Conservation (phyloP, 768 basidiomycete species). For the Calocybe gangraenosa region DNA sequence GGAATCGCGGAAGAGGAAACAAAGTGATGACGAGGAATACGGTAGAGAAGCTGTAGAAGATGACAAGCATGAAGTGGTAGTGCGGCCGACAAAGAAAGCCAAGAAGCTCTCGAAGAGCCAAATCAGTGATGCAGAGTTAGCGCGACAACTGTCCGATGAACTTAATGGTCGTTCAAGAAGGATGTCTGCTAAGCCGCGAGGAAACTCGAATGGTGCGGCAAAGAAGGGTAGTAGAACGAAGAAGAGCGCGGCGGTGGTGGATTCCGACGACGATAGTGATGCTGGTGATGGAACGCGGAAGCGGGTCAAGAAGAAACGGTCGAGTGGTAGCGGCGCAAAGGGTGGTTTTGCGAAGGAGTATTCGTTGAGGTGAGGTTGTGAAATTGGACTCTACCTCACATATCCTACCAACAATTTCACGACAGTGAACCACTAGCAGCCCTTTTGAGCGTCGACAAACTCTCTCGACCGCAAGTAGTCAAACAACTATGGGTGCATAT, state of each 20-base stretch:
- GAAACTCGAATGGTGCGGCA: conserved; percentile 31
- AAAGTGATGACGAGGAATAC: conserved; percentile 28
- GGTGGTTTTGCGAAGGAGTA: conserved; percentile 82
- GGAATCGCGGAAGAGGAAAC: conserved; percentile 34
- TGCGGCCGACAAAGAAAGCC: conserved; percentile 41
- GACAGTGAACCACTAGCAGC: conserved; percentile 68
- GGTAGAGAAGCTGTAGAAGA: conserved; percentile 29
- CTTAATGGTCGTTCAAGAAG: conserved; percentile 60
- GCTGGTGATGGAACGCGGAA: conserved; percentile 35
- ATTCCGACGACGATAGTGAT: conserved; percentile 50
- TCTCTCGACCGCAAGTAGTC: conserved; percentile 88
- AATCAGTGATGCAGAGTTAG: conserved; percentile 66
- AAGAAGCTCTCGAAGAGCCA: conserved; percentile 50
- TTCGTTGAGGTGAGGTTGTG: conserved; percentile 50
- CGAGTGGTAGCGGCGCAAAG: conserved; percentile 41
- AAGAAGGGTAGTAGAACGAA: conserved; percentile 40
- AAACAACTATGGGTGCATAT: conserved; percentile 91
- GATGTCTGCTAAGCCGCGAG: conserved; percentile 34
- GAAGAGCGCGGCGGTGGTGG: conserved; percentile 54
- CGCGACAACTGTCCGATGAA: conserved; percentile 66
- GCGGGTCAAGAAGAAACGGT: conserved; percentile 39
- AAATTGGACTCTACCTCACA: conserved; percentile 4
- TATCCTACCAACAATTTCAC: neutral
- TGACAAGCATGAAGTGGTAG: conserved; percentile 19
- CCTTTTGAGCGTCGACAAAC: conserved; percentile 58